Percentiles rank a stretch among this genome's conserved stretches.
Conservation (phyloP, 1,284 basidiomycete species). For the Rhodotorula sp. region DNA sequence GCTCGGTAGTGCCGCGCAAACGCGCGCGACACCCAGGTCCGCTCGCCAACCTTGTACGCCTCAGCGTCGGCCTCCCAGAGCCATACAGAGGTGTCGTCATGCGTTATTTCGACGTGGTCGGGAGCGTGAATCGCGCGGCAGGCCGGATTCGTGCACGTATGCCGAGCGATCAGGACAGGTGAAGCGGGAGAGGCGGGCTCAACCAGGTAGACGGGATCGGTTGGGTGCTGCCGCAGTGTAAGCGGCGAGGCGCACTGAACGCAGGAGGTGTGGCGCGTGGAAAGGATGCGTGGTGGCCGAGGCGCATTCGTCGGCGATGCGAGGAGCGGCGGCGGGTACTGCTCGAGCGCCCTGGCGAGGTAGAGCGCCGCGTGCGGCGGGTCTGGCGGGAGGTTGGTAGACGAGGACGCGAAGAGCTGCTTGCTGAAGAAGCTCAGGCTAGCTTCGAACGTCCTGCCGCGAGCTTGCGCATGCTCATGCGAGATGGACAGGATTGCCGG, state of each 20-base stretch:
- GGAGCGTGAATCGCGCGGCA: conserved; percentile 17
- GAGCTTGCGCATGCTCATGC: neutral
- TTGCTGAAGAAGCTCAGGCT: conserved; percentile 15
- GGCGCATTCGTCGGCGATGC: neutral
- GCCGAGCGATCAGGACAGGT: conserved; percentile 4
- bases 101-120: conserved; percentile 26
- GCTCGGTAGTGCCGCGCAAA: neutral
- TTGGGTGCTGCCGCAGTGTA: neutral
- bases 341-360: conserved; percentile 10
- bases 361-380: neutral
- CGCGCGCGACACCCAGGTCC: neutral
- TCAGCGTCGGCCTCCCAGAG: conserved; percentile 13
- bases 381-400: neutral
- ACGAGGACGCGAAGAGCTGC: neutral
- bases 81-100: neutral
- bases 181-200: conserved; percentile 2
- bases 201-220: conserved; percentile 1
- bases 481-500: neutral
- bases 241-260: conserved; percentile 17
- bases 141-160: conserved; percentile 7
- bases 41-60: conserved; percentile 20
- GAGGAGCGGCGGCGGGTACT: neutral
- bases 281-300: conserved; percentile 3
- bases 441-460: conserved; percentile 5
- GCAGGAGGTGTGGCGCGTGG: conserved; percentile 16